These are phyloP conservation scores for Fraxinus quadrangulata DNA, from an alignment of 257 asterid species.

Conservation along the genomic window DNA sequence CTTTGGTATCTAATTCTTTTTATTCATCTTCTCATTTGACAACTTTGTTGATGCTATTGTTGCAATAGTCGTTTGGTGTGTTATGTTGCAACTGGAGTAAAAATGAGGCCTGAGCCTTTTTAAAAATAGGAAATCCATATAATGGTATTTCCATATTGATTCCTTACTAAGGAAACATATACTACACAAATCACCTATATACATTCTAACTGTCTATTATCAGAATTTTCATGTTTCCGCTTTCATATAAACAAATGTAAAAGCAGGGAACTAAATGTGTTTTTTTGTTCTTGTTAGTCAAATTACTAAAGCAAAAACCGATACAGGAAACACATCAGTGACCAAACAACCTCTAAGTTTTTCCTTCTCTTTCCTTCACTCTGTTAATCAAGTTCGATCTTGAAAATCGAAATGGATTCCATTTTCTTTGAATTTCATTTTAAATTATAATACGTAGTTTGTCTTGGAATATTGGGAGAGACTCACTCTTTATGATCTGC, in stretches of 20 bases:
- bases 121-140: no score
- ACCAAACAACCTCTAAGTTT: neutral
- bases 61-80: neutral
- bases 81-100: neutral
- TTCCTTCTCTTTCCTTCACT: neutral
- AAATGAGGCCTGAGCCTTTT: neutral
- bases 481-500: slow-evolving; percentile 26
- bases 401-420: neutral
- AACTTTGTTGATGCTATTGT: neutral
- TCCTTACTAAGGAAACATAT: no score
- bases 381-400: neutral
- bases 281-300: neutral
- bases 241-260: neutral
- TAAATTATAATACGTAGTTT: neutral
- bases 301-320: neutral
- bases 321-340: neutral
- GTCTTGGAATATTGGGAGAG: neutral
- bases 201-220: neutral
- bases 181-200: no score
- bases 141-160: no score
- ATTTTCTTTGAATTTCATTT: neutral
- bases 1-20: neutral
- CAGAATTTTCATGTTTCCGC: neutral
- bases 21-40: neutral
- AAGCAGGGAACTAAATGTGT: neutral